Evolutionary conservation across 2,329 filamentous ascomycete species (phyloP).

Genomic region (Claviceps sp.): DNA sequence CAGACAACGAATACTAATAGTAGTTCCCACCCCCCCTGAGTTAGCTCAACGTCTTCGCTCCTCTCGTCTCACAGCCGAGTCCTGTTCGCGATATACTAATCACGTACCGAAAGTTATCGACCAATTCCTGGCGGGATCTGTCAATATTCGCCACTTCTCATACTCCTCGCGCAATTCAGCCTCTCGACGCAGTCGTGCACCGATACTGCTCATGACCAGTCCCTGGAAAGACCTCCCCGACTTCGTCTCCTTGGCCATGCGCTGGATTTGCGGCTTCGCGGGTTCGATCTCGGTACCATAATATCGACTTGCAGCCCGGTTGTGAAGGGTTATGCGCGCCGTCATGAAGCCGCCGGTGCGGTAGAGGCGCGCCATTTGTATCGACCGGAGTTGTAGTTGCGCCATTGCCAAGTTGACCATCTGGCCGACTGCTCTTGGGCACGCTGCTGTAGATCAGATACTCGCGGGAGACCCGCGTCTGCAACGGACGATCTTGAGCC

Average conservation of each 20-base stretch:
- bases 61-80: background rate
- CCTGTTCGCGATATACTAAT: background rate
- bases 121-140: constrained; percentile 31
- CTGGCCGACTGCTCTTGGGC: constrained; percentile 2
- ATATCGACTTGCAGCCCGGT: constrained; percentile 13
- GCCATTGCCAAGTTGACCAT: constrained; percentile 14
- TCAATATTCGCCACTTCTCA: constrained; percentile 26
- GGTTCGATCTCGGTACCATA: constrained; percentile 25
- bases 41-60: background rate
- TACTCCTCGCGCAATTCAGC: constrained; percentile 39
- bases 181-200: constrained; percentile 40
- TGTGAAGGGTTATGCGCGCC: constrained; percentile 9
- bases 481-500: background rate
- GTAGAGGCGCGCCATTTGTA: constrained; percentile 14
- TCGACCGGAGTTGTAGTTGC: constrained; percentile 19
- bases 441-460: background rate
- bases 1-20: constrained; percentile 34
- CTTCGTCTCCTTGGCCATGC: constrained; percentile 24
- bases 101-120: constrained; percentile 40
- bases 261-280: constrained; percentile 17
- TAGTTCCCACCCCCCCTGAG: constrained; percentile 20
- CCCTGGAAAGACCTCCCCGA: constrained; percentile 37
- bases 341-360: constrained; percentile 7
- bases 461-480: background rate
- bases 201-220: constrained; percentile 46